phyloP scores from a whole-genome alignment of 2,329 filamentous ascomycete genomes.

The Coniosporium tulheliwenetii region DNA sequence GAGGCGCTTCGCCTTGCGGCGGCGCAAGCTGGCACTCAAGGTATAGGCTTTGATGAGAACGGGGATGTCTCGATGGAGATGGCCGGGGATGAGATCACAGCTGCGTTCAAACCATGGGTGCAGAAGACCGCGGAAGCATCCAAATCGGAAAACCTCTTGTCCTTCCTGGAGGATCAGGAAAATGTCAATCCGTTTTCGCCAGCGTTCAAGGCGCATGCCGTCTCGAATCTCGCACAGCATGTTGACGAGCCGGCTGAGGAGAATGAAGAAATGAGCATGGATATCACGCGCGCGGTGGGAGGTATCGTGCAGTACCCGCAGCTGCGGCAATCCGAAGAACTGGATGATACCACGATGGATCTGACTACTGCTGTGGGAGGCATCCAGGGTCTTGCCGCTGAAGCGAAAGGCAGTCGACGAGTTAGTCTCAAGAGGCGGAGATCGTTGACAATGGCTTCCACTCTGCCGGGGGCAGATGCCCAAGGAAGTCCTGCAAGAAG shows the following conservation, averaged over 20 bases:
- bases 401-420: slow-evolving; percentile 13
- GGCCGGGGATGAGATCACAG: slow-evolving; percentile 53
- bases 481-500: slow-evolving; percentile 21
- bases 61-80: slow-evolving; percentile 36
- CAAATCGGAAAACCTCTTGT: slow-evolving; percentile 6
- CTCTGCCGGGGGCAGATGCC: slow-evolving; percentile 8
- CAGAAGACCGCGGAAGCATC: slow-evolving; percentile 33
- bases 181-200: slow-evolving; percentile 33
- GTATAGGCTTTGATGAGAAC: slow-evolving; percentile 42
- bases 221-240: slow-evolving; percentile 12
- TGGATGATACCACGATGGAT: slow-evolving; percentile 37
- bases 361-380: slow-evolving; percentile 38
- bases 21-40: slow-evolving; percentile 57
- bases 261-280: slow-evolving; percentile 75
- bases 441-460: slow-evolving; percentile 19
- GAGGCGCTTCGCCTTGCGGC: slow-evolving; percentile 63
- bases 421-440: slow-evolving; percentile 25
- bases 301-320: slow-evolving; percentile 47
- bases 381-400: slow-evolving; percentile 18
- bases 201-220: slow-evolving; percentile 19
- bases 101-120: slow-evolving; percentile 58
- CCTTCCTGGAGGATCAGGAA: slow-evolving; percentile 27
- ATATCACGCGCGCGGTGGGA: slow-evolving; percentile 72
- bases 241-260: slow-evolving; percentile 10
- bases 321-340: slow-evolving; percentile 17